These are phyloP conservation scores for Colletotrichum tropicale DNA, from an alignment of 2,329 filamentous ascomycete species.

Conservation along the genomic window DNA sequence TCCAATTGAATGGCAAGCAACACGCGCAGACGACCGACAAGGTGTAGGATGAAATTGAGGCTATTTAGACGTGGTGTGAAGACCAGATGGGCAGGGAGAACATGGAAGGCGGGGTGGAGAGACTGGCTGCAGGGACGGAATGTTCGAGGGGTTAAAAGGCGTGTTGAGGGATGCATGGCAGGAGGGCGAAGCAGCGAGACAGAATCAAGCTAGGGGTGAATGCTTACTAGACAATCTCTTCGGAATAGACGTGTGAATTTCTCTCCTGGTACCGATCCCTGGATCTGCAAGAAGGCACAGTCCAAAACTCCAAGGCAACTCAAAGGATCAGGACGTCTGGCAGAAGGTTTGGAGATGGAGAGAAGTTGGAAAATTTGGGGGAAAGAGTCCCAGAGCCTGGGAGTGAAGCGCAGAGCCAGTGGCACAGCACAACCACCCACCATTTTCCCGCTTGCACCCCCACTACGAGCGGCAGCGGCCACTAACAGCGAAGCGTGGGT, in stretches of 20 bases:
- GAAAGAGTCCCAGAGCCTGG: not conserved
- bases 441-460: not conserved
- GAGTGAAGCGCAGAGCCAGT: not conserved
- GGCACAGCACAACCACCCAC: not conserved
- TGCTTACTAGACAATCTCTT: conserved; percentile 14
- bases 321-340: not conserved
- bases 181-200: not conserved
- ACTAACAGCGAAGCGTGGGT: conserved; percentile 5
- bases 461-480: not conserved
- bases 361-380: conserved; percentile 2
- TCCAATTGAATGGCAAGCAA: not conserved
- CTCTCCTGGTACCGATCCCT: conserved; percentile 7
- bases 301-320: not conserved
- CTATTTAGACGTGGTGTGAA: conserved; percentile 3
- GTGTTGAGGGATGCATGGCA: not conserved
- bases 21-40: not conserved
- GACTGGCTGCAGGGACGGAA: not conserved
- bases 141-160: conserved; percentile 10
- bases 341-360: not conserved
- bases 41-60: not conserved
- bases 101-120: not conserved
- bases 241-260: not conserved
- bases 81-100: not conserved
- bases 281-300: not conserved
- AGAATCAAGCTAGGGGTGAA: not conserved